These are phyloP conservation scores for Pyracantha coccinea DNA, from an alignment of 331 rosid species.

Conservation along the genomic window DNA sequence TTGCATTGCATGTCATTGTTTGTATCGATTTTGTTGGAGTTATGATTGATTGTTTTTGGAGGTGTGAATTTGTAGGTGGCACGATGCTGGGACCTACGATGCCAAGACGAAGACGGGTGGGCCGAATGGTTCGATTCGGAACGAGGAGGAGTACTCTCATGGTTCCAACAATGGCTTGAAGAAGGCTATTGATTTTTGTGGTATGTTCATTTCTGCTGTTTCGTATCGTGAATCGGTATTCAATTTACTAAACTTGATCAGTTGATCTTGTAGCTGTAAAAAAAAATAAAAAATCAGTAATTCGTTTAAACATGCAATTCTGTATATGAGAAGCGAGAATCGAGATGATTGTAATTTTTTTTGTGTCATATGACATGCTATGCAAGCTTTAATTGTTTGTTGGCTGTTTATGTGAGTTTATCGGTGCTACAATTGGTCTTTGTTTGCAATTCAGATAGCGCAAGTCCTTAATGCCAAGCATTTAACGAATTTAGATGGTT, in stretches of 20 bases:
- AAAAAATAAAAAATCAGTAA: too few species aligned
- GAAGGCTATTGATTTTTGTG: slow-evolving; percentile 83
- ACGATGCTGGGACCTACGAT: slow-evolving; percentile 89
- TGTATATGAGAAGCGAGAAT: background rate
- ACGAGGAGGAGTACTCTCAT: slow-evolving; percentile 72
- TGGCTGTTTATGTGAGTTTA: background rate
- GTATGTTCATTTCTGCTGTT: slow-evolving; percentile 20
- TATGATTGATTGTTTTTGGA: background rate
- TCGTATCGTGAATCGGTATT: background rate
- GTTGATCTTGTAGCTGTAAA: background rate
- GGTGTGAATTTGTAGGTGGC: slow-evolving; percentile 54
- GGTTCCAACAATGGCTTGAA: slow-evolving; percentile 79
- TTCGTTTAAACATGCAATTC: background rate
- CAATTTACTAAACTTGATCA: background rate
- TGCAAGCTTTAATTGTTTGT: background rate
- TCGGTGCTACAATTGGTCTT: background rate
- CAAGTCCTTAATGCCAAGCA: background rate
- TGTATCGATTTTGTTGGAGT: background rate
- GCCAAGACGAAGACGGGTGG: slow-evolving; percentile 66
- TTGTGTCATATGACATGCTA: background rate
- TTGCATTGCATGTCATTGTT: background rate
- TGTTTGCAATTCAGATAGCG: background rate
- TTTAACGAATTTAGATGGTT: background rate
- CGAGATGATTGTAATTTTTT: too few species aligned
- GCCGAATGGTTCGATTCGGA: slow-evolving; percentile 82